Base-by-base conservation (phyloP, 345 rosid species). In the Firmiana major region DNA sequence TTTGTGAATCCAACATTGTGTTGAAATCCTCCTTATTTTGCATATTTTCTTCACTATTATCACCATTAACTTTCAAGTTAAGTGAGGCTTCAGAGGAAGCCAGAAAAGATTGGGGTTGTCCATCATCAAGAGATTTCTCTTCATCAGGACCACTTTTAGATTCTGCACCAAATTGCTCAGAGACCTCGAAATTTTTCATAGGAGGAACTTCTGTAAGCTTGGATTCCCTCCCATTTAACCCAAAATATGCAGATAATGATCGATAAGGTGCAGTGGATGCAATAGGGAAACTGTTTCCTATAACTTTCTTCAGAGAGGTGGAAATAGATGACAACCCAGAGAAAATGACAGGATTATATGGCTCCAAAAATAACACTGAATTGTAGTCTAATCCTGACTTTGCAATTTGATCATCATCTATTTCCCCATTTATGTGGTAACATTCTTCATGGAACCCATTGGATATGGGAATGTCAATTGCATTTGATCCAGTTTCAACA, bases 281-380 rank as follows among this genome's bases (percentile, higher is more conserved):
- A 58, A 83, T 79, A 62, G 91, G 87, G 24, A 90, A 79, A 77
- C 40, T 78, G 9, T 80, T 83, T 71, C 85, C 91, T 19, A 88
- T 77, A 67, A 88, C 92, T 85, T 87, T 90, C 86, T 86, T 92
- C 65, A 96, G 71, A 45, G 90, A 89, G 21, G 94, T 88, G n/a
- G 97, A 93, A 64, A 93, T 81, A 80, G 93, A 79, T 68, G 97
- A 91, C 68, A 96, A 92, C 71, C 94, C 91, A 67, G 97, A 81
- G 77, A 92, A 87, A 48, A 91, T 69, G 53, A 81, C 92, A 7
- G 98, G 99, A 86, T 89, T 87, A 80, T 93, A 91, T 70, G 93
- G 92, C 80, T 89, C 92, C 53, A 76, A 83, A 54, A 91, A 89
- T 74, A 93, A 79, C 24, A 82, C 84, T 9, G 86, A 77, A 57